Evolutionary conservation across 2,329 filamentous ascomycete genomes (phyloP), one percentile per base, ranked within the genome.

Genomic region (Diplodia intermedia): DNA sequence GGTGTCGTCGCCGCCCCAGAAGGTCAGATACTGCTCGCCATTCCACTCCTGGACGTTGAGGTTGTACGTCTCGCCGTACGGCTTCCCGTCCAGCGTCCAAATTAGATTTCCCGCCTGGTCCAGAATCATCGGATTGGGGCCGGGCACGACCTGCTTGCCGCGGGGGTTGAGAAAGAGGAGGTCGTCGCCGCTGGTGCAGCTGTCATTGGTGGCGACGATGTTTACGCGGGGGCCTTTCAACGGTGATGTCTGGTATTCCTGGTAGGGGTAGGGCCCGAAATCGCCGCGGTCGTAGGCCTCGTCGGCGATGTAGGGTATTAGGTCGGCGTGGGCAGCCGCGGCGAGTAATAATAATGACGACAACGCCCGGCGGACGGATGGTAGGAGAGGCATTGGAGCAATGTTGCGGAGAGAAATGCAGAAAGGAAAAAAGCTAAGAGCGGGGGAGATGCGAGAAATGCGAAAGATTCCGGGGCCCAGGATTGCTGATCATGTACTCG

Each of bases 1-100:
- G 40, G 77, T 75, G 50, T 76, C 71, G 18, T 71, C 67, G 7
- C 79, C 79, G n/a, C 74, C 73, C 78, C 78, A 81, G 68, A 80
- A 77, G 0, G 79, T 80, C 20, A 81, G 70, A 60, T 77, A 79
- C 38, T 78, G 71, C 57, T 76, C 69, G 33, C 74, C 76, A 38
- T 75, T 73, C 71, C 77, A 80, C 11, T 69, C 68, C 62, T 80
- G 79, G 7, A 78, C 69, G 50, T 73, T 75, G 7, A 78, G 67
- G 68, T 79, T 62, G 61, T 70, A 69, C 33, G 70, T 70, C 52
- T 71, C 67, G 15, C 67, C 68, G 31, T 69, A 70, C 50, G 40
- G 26, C 12, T 71, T 77, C 20, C 75, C 73, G 33, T 77, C 75
- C 8, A 71, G 71, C 40, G 71, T 74, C 78, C 78, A 80, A 4